Evolutionary conservation across 2,329 filamentous ascomycete genomes (phyloP).

Genomic region (Fusarium incarnatum): DNA sequence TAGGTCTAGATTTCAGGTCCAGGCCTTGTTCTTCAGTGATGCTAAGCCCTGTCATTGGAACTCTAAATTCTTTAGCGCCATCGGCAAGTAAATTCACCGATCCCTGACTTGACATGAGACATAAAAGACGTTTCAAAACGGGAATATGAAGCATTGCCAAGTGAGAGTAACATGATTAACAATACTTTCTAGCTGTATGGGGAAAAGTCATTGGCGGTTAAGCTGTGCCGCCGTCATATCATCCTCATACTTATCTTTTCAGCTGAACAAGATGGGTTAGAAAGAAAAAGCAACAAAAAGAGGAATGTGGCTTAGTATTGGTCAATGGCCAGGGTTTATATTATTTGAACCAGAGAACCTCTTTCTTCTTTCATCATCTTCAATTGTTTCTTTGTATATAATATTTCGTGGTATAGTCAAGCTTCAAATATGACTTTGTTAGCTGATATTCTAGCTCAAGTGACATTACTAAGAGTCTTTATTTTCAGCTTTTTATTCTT

Average conservation of each 20-base stretch:
- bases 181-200: not conserved
- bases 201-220: not conserved
- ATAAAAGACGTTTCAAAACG: conserved; percentile 2
- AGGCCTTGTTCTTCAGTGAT: not conserved
- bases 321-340: not conserved
- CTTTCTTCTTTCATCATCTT: not conserved
- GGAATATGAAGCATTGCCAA: not conserved
- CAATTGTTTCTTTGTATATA: not conserved
- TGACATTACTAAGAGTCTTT: conserved; percentile 49
- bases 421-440: conserved; percentile 23
- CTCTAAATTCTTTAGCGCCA: not conserved
- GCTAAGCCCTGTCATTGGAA: not conserved
- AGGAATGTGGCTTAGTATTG: not conserved
- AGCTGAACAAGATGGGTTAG: not conserved
- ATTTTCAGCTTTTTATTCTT: conserved; percentile 50
- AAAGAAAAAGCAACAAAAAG: not conserved
- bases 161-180: not conserved
- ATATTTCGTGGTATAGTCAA: not conserved
- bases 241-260: not conserved
- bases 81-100: not conserved
- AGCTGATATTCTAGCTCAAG: conserved; percentile 41
- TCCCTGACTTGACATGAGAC: conserved; percentile 24
- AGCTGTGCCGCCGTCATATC: not conserved
- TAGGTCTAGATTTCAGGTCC: not conserved
- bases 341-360: not conserved